Conservation (phyloP, 495 filamentous ascomycete species). For the Aspergillus affinis region DNA sequence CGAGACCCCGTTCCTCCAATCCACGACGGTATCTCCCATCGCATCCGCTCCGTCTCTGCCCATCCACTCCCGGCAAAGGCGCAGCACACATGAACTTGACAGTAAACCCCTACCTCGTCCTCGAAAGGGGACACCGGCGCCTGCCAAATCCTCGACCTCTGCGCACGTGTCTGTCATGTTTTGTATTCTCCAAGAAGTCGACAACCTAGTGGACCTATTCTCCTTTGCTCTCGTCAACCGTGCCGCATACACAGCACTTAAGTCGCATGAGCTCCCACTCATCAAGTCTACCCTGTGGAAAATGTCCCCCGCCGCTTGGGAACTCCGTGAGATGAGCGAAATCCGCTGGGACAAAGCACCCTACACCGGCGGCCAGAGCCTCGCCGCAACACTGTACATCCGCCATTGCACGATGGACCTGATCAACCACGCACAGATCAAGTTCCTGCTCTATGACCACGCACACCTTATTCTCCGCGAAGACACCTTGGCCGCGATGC, state of each 20-base stretch:
- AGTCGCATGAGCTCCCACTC: conserved; percentile 10
- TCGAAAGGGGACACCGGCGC: neutral
- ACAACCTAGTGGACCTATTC: conserved; percentile 12
- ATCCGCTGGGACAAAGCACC: neutral
- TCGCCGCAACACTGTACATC: conserved; percentile 9
- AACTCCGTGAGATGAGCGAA: conserved; percentile 14
- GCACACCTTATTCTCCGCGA: neutral
- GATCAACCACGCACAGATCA: conserved; percentile 4
- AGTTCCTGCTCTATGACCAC: conserved; percentile 10
- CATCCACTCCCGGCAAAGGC: neutral
- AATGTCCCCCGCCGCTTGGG: conserved; percentile 13
- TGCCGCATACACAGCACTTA: conserved; percentile 13
- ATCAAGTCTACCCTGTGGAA: conserved; percentile 9
- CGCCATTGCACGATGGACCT: conserved; percentile 11
- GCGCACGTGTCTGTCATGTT: neutral
- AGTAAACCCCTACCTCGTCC: neutral
- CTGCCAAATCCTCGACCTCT: neutral
- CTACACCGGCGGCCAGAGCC: conserved; percentile 1
- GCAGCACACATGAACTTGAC: conserved; percentile 8
- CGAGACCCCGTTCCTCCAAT: neutral
- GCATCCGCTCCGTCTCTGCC: neutral
- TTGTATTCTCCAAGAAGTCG: conserved; percentile 9
- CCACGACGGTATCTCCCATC: neutral
- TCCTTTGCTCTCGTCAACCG: conserved; percentile 11
- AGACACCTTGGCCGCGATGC: conserved; percentile 1